Percentiles rank a stretch among this genome's conserved stretches.
Conservation (phyloP, 179 eudicot genomes). For the Patellifolia procumbens region DNA sequence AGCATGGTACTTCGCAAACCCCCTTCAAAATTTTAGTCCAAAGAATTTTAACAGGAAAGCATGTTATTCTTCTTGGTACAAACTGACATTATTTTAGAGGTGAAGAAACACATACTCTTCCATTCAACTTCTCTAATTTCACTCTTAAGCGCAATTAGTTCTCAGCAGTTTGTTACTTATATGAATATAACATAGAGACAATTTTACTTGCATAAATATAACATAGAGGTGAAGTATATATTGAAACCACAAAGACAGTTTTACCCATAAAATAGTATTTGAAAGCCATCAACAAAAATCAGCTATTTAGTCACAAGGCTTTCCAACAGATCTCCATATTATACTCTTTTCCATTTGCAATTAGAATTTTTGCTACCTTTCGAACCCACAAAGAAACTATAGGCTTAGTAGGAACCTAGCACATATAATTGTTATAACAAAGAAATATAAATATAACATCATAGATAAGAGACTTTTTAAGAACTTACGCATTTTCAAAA, state of each 20-base stretch:
- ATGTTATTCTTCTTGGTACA: background rate
- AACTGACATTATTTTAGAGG: background rate
- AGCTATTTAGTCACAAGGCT: background rate
- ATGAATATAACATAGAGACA: too few species aligned
- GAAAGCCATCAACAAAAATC: background rate
- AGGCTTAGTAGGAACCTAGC: conserved; percentile 3
- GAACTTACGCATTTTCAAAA: conserved; percentile 47
- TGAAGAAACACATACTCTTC: background rate
- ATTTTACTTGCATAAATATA: too few species aligned
- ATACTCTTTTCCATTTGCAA: background rate
- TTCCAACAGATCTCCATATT: background rate
- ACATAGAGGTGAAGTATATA: too few species aligned
- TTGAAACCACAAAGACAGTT: background rate
- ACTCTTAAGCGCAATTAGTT: background rate
- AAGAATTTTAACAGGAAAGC: background rate
- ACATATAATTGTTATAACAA: background rate
- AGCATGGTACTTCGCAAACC: background rate
- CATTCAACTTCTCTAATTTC: background rate
- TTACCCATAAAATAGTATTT: background rate
- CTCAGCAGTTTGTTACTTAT: background rate
- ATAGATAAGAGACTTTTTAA: background rate
- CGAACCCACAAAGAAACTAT: background rate
- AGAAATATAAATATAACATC: background rate
- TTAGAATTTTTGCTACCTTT: background rate
- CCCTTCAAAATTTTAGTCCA: background rate